Percentiles rank a stretch among this genome's conserved stretches.
These are phyloP conservation scores for Aspergillus ibericus DNA, from an alignment of 2,329 filamentous ascomycete species.

Conservation along the genomic window DNA sequence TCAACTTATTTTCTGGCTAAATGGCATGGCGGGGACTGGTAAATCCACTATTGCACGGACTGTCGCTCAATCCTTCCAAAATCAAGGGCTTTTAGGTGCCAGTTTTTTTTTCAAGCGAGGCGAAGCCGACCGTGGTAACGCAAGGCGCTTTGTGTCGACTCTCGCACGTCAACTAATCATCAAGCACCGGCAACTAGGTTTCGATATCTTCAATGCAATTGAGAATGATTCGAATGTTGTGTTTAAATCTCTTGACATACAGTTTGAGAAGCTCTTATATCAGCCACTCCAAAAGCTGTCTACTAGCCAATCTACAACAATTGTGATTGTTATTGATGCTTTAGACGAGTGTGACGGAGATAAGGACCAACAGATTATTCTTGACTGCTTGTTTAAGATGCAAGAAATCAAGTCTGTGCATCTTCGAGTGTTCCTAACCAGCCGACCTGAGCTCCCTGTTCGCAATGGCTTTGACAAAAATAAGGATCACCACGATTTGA, in stretches of 20 bases:
- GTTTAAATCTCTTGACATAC: conserved; percentile 26
- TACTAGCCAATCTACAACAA: neutral
- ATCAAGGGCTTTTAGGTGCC: conserved; percentile 29
- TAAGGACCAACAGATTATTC: conserved; percentile 20
- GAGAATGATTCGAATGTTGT: conserved; percentile 24
- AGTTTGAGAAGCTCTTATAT: conserved; percentile 31
- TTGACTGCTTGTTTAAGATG: conserved; percentile 22
- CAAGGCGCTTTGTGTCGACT: conserved; percentile 42
- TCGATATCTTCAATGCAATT: conserved; percentile 21
- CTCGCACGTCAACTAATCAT: conserved; percentile 29
- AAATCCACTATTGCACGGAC: conserved; percentile 35
- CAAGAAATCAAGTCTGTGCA: conserved; percentile 10
- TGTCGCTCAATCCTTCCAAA: conserved; percentile 26
- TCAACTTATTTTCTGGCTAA: conserved; percentile 36
- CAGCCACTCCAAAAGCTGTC: conserved; percentile 27
- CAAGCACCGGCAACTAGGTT: conserved; percentile 7
- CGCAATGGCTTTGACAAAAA: conserved; percentile 16
- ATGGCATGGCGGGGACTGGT: conserved; percentile 38
- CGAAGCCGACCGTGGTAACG: conserved; percentile 40
- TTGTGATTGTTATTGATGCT: conserved; percentile 26
- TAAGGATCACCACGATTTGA: conserved; percentile 21
- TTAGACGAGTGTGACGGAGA: conserved; percentile 30
- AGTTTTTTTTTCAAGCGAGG: conserved; percentile 51
- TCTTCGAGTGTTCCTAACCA: conserved; percentile 29
- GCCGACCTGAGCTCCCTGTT: conserved; percentile 29